Conservation (phyloP, 2,329 filamentous ascomycete species). For the Phoma sp. region DNA sequence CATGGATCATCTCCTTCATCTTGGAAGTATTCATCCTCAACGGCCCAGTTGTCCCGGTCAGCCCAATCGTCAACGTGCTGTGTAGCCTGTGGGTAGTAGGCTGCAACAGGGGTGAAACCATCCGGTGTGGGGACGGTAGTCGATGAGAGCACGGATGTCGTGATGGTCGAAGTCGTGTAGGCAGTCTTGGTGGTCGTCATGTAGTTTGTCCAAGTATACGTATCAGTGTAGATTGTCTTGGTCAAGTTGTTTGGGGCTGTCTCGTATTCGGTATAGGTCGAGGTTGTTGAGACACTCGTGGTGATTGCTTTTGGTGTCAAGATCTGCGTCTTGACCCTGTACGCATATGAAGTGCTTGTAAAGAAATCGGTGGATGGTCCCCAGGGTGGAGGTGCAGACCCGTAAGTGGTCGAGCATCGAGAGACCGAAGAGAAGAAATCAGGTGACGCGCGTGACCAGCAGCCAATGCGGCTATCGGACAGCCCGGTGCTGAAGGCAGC, state of each 20-base stretch:
- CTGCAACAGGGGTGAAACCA: constrained; percentile 10
- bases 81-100: constrained; percentile 8
- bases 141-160: constrained; percentile 3
- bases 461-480: constrained; percentile 1
- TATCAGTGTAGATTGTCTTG: constrained; percentile 13
- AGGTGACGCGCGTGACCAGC: not conserved
- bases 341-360: constrained; percentile 14
- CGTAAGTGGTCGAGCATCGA: constrained; percentile 12
- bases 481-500: not conserved
- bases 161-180: constrained; percentile 6
- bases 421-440: constrained; percentile 6
- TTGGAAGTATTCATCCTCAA: constrained; percentile 13
- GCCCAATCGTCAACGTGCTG: constrained; percentile 10
- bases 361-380: constrained; percentile 10
- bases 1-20: constrained; percentile 1
- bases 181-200: constrained; percentile 2
- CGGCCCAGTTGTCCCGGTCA: constrained; percentile 10
- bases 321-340: constrained; percentile 10
- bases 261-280: constrained; percentile 9
- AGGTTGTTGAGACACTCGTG: constrained; percentile 12
- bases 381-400: constrained; percentile 8
- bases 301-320: constrained; percentile 14
- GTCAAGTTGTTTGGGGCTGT: constrained; percentile 15
- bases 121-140: constrained; percentile 2
- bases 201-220: constrained; percentile 17